phyloP scores from a whole-genome alignment of 2,329 filamentous ascomycete genomes.

The Fusarium sterilihyphosum region DNA sequence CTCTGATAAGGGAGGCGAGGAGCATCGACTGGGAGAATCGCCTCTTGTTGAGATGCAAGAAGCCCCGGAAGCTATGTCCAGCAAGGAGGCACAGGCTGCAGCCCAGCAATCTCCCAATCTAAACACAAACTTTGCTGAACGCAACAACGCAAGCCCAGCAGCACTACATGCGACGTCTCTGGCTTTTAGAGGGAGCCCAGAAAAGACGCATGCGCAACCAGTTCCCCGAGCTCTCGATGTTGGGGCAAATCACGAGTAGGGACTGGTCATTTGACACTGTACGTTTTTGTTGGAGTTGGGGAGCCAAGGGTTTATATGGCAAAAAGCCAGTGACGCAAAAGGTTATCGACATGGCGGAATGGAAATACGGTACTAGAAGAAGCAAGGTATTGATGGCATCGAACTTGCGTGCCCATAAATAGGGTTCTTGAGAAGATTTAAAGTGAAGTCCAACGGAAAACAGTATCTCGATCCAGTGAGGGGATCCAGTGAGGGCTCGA shows the following conservation, averaged over 20 bases:
- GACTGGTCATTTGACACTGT: slow-evolving; percentile 14
- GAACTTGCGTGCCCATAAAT: neutral
- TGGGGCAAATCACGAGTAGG: slow-evolving; percentile 44
- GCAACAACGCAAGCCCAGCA: slow-evolving; percentile 44
- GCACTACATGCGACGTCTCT: slow-evolving; percentile 56
- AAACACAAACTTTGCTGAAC: slow-evolving; percentile 6
- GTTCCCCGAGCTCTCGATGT: slow-evolving; percentile 47
- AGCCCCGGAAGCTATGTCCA: slow-evolving; percentile 19
- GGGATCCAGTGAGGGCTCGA: neutral
- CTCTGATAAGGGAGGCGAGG: slow-evolving; percentile 29
- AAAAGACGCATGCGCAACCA: slow-evolving; percentile 58
- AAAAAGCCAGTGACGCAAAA: slow-evolving; percentile 34
- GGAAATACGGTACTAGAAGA: slow-evolving; percentile 30
- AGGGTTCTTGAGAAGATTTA: neutral
- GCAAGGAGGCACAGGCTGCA: neutral
- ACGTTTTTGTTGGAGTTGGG: slow-evolving; percentile 42
- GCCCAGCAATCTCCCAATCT: slow-evolving; percentile 19
- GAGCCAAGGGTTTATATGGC: slow-evolving; percentile 31
- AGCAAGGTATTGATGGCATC: slow-evolving; percentile 5
- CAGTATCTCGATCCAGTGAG: neutral
- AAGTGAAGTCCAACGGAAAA: slow-evolving; percentile 6
- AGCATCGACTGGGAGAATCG: slow-evolving; percentile 19
- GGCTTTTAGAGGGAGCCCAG: slow-evolving; percentile 70
- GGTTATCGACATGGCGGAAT: slow-evolving; percentile 32
- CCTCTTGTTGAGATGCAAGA: slow-evolving; percentile 43